A percentile compares a stretch with the other conserved stretches of the same genome.
These are phyloP conservation scores for Phytophthora hybrid DNA, from an alignment of 352 stramenopile species.

Conservation along the genomic window DNA sequence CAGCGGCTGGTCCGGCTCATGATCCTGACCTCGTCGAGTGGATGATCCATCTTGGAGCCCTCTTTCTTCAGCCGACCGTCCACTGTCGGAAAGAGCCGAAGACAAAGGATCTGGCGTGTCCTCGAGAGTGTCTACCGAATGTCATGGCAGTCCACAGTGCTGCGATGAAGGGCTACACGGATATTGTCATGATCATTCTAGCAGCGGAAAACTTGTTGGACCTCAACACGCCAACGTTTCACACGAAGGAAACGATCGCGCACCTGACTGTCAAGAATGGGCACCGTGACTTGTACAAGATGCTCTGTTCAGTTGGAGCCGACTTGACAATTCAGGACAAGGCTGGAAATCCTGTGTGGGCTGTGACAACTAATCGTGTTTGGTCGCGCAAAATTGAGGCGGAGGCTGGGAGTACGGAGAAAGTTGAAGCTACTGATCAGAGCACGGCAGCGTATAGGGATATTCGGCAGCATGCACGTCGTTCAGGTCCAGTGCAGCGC, in stretches of 20 bases:
- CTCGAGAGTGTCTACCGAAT: not conserved
- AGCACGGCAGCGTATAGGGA: not conserved
- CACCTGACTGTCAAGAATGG: not conserved
- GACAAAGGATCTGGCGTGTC: not conserved
- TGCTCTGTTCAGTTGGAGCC: not conserved
- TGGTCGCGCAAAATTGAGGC: constrained; percentile 1
- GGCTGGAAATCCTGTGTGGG: not conserved
- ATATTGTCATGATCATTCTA: not conserved
- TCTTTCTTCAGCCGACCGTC: not conserved
- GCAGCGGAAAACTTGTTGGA: not conserved
- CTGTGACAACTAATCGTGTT: not conserved
- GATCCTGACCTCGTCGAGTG: not conserved
- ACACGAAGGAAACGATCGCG: constrained; percentile 3
- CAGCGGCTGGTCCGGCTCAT: not conserved
- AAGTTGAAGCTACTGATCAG: not conserved
- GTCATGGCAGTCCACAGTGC: not conserved
- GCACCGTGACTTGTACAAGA: not conserved
- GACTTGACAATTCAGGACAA: constrained; percentile 1
- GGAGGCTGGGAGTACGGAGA: not conserved
- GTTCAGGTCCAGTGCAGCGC: no score
- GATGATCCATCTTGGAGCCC: constrained; percentile 1
- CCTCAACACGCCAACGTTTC: not conserved
- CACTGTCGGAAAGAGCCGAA: not conserved
- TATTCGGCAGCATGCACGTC: not conserved
- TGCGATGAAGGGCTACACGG: not conserved